Conservation (phyloP, 768 basidiomycete species). For the Mycena polygramma region DNA sequence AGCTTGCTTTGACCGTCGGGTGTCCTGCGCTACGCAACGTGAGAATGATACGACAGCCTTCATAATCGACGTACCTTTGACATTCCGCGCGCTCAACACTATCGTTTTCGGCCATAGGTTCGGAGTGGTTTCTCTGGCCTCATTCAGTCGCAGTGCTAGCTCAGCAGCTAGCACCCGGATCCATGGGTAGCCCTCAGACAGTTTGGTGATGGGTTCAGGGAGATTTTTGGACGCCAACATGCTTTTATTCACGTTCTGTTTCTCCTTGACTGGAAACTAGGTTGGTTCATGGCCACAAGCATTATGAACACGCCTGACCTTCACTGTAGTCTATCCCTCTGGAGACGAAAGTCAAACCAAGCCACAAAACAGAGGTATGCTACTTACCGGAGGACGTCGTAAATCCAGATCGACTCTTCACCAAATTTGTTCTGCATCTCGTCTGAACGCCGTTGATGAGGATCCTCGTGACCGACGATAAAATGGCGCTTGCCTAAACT, state of each 20-base stretch:
- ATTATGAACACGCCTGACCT: background rate
- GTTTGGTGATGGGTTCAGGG: slow-evolving; percentile 78
- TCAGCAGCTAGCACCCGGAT: slow-evolving; percentile 93
- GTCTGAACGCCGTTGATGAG: slow-evolving; percentile 56
- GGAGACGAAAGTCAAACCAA: slow-evolving; percentile 13
- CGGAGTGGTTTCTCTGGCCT: slow-evolving; percentile 79
- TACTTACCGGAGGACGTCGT: slow-evolving; percentile 85
- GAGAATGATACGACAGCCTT: background rate
- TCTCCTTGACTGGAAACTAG: slow-evolving; percentile 80
- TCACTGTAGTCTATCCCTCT: slow-evolving; percentile 31
- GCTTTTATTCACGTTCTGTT: slow-evolving; percentile 83
- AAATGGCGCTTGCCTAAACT: slow-evolving; percentile 60
- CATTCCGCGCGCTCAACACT: slow-evolving; percentile 78
- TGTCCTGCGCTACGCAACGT: slow-evolving; percentile 67
- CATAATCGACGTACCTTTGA: slow-evolving; percentile 55
- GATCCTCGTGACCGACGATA: background rate
- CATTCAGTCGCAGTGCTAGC: slow-evolving; percentile 84
- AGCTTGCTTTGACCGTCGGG: slow-evolving; percentile 83
- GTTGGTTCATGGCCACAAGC: slow-evolving; percentile 4
- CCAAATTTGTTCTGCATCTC: slow-evolving; percentile 87
- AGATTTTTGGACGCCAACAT: slow-evolving; percentile 99
- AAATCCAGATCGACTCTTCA: slow-evolving; percentile 90
- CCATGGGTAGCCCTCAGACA: slow-evolving; percentile 89
- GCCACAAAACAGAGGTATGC: background rate
- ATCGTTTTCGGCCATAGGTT: slow-evolving; percentile 95